Conservation (phyloP, 2,329 filamentous ascomycete species). For the Neonectria punicea region DNA sequence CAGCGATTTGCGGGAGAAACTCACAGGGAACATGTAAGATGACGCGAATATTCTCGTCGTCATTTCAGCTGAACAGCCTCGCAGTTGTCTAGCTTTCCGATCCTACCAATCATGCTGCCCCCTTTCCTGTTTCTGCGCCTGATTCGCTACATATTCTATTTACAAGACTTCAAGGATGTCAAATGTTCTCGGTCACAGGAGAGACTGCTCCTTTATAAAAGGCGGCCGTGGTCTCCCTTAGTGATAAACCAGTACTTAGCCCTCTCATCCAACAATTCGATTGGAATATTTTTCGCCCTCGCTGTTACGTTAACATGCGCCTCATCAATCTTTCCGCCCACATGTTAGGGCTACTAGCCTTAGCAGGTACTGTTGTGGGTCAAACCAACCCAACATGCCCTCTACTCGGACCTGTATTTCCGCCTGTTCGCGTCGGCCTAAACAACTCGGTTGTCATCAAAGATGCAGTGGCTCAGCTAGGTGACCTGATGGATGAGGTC, state of each 20-base stretch:
- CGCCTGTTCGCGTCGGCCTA: background rate
- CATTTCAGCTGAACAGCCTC: background rate
- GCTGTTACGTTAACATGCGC: background rate
- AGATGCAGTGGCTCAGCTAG: background rate
- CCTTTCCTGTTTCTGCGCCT: background rate
- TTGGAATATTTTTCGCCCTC: background rate
- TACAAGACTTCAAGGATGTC: background rate
- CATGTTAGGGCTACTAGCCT: background rate
- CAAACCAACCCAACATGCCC: constrained; percentile 10
- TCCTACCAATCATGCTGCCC: background rate
- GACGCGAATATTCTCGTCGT: background rate
- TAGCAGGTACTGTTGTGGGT: background rate
- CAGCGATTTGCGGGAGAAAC: no score
- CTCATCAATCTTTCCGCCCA: background rate
- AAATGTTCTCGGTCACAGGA: no score
- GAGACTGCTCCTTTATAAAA: constrained; percentile 4
- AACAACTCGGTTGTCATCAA: background rate
- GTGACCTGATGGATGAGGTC: background rate
- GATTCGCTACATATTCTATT: background rate
- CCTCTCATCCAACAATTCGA: background rate
- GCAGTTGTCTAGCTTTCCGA: background rate
- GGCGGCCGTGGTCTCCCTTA: background rate
- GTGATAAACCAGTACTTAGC: background rate
- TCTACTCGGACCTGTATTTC: constrained; percentile 10
- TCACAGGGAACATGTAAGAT: background rate